These are phyloP conservation scores for Heterobasidion occidentale DNA, from an alignment of 1,284 basidiomycete genomes.

Conservation along the genomic window DNA sequence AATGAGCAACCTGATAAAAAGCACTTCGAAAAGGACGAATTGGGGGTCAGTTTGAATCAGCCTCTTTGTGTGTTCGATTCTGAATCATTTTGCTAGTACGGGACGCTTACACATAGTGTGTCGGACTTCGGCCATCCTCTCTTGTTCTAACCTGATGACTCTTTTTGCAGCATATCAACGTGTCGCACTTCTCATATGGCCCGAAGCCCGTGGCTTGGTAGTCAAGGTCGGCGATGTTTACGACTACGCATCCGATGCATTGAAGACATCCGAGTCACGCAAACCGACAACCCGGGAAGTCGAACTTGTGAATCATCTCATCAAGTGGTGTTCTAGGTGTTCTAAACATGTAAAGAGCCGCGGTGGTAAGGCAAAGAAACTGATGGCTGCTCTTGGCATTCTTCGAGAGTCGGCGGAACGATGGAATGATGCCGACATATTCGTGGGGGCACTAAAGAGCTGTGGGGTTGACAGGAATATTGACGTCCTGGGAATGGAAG, in stretches of 20 bases:
- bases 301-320: background rate
- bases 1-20: background rate
- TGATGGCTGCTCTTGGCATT: background rate
- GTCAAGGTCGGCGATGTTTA: background rate
- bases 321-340: background rate
- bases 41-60: background rate
- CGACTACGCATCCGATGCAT: background rate
- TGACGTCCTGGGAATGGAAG: too few relatives aligned
- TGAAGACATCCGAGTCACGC: background rate
- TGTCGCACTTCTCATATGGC: background rate
- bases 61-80: background rate
- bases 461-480: background rate
- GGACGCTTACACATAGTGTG: background rate
- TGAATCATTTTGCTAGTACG: background rate
- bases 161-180: background rate
- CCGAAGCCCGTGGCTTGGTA: background rate
- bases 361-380: background rate
- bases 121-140: background rate
- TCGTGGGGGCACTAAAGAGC: background rate
- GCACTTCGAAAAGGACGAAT: background rate
- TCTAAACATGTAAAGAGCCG: background rate
- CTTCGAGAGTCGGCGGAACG: background rate
- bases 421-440: background rate
- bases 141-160: background rate
- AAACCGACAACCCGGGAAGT: background rate